Conservation (phyloP, 225 moss, liverwort and hornwort genomes). For the Climacium dendroides region DNA sequence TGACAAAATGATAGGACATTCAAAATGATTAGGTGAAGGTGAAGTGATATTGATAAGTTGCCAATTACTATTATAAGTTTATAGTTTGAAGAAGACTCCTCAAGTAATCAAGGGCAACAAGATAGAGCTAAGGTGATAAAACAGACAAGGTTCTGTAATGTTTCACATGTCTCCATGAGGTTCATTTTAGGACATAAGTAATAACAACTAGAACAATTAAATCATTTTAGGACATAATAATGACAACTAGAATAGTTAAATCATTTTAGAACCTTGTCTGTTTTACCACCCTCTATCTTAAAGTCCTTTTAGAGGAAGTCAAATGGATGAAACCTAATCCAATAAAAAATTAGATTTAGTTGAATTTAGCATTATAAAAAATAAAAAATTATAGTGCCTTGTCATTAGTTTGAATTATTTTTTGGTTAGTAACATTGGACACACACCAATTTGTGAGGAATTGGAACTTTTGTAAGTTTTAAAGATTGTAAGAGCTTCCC, state of each 20-base stretch:
- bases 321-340: not conserved
- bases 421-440: not conserved
- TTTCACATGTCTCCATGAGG: fast-evolving
- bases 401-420: not conserved
- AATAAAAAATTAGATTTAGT: not conserved
- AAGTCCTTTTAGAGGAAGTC: not conserved
- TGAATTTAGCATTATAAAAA: not conserved
- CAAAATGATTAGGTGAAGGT: not conserved
- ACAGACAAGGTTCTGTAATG: not conserved
- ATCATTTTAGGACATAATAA: not conserved
- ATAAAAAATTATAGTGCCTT: fast-evolving
- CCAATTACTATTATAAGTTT: not conserved
- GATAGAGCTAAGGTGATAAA: not conserved
- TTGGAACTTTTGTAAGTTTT: not conserved
- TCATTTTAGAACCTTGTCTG: not conserved
- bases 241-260: not conserved
- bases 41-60: not conserved
- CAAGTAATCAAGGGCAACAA: not conserved
- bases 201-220: not conserved
- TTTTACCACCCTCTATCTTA: not conserved
- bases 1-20: not conserved
- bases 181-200: not conserved
- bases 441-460: not conserved
- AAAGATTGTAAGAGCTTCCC: not conserved
- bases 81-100: not conserved